Evolutionary conservation across 1,284 basidiomycete species (phyloP).

Genomic region (Malassezia sympodialis): DNA sequence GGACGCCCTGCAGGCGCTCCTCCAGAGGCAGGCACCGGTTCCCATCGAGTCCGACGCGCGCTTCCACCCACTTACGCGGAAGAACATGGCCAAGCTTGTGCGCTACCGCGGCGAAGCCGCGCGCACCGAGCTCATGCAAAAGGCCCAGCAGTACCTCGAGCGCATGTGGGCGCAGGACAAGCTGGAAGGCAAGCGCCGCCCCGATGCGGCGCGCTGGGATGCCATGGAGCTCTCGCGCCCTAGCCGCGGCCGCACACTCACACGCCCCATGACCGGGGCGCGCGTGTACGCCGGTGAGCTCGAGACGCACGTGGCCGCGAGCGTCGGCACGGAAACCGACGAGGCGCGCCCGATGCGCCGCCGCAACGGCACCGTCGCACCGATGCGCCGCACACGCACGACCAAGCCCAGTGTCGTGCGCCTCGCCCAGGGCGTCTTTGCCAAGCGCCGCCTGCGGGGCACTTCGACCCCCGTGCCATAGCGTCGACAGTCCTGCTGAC

Average conservation of each 20-base stretch:
- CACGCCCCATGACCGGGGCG: slow-evolving; percentile 24
- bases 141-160: slow-evolving; percentile 29
- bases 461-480: neutral
- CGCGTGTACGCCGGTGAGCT: slow-evolving; percentile 24
- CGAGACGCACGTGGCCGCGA: slow-evolving; percentile 1
- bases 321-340: slow-evolving; percentile 5
- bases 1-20: slow-evolving; percentile 1
- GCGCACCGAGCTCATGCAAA: slow-evolving; percentile 22
- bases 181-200: slow-evolving; percentile 24
- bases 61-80: slow-evolving; percentile 32
- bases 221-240: slow-evolving; percentile 14
- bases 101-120: slow-evolving; percentile 34
- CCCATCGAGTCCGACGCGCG: slow-evolving; percentile 30
- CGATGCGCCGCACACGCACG: slow-evolving; percentile 14
- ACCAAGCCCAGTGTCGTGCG: slow-evolving; percentile 36
- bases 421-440: slow-evolving; percentile 39
- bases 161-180: slow-evolving; percentile 29
- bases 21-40: slow-evolving; percentile 14
- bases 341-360: slow-evolving; percentile 6
- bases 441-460: slow-evolving; percentile 23
- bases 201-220: slow-evolving; percentile 20
- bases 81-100: slow-evolving; percentile 34
- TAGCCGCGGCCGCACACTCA: slow-evolving; percentile 25
- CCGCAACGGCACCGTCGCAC: slow-evolving; percentile 2
- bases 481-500: neutral